These are phyloP conservation scores for Aspergillus kassunensis DNA, from an alignment of 495 filamentous ascomycete genomes.

Conservation along the genomic window DNA sequence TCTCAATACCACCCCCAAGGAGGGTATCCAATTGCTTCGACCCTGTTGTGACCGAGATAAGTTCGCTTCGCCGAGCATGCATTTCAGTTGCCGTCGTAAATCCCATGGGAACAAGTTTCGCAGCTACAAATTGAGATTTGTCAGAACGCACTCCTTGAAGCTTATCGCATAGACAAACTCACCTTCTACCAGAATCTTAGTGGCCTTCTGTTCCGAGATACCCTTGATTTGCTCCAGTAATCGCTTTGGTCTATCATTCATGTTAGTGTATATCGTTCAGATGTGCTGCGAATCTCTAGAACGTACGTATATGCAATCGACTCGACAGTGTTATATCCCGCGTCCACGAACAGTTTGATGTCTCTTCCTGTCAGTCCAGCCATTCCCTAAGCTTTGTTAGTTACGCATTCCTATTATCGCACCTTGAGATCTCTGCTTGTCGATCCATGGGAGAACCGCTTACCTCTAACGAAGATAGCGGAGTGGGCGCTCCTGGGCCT, in stretches of 20 bases:
- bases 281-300: neutral
- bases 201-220: conserved; percentile 93
- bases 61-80: conserved; percentile 90
- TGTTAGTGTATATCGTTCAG: neutral
- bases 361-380: conserved; percentile 88
- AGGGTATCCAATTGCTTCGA: conserved; percentile 96
- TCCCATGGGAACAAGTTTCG: conserved; percentile 95
- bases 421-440: neutral
- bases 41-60: conserved; percentile 96
- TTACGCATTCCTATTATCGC: neutral
- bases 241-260: conserved; percentile 62
- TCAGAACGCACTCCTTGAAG: neutral
- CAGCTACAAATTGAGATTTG: conserved; percentile 50
- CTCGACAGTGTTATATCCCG: conserved; percentile 92
- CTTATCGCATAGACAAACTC: conserved; percentile 20
- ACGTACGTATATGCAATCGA: conserved; percentile 84
- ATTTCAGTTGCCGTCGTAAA: conserved; percentile 99
- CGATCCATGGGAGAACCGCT: neutral
- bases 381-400: conserved; percentile 52
- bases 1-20: conserved; percentile 91
- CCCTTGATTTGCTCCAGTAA: conserved; percentile 91
- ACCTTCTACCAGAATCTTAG: conserved; percentile 91
- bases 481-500: conserved; percentile 90
- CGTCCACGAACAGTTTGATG: conserved; percentile 87
- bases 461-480: conserved; percentile 87